These are phyloP conservation scores for Beauveria bassiana DNA, from an alignment of 2,329 filamentous ascomycete genomes.

Conservation along the genomic window DNA sequence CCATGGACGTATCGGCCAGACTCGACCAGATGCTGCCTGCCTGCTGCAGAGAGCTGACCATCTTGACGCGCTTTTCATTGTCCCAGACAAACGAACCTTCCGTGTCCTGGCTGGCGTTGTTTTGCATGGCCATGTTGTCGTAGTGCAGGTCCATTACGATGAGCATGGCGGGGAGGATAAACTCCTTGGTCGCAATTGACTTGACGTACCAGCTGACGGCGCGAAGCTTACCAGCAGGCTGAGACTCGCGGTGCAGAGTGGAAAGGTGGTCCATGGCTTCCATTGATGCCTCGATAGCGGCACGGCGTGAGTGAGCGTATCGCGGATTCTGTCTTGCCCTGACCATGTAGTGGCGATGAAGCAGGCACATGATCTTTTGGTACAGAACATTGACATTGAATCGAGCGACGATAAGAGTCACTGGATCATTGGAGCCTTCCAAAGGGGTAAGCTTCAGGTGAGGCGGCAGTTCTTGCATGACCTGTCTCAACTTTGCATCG, in stretches of 20 bases:
- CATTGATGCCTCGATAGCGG: constrained; percentile 80
- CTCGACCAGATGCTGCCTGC: constrained; percentile 75
- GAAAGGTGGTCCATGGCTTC: constrained; percentile 71
- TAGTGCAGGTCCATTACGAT: constrained; percentile 77
- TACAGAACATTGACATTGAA: constrained; percentile 80
- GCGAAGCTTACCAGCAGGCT: constrained; percentile 62
- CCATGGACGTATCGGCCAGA: constrained; percentile 70
- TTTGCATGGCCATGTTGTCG: constrained; percentile 42
- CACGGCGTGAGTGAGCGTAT: constrained; percentile 75
- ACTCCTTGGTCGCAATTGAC: constrained; percentile 75
- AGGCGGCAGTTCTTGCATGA: constrained; percentile 63
- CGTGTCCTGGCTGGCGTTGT: constrained; percentile 31
- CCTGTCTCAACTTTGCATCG: constrained; percentile 52
- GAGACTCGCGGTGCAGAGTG: constrained; percentile 66
- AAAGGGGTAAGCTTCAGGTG: constrained; percentile 70
- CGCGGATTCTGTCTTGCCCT: constrained; percentile 69
- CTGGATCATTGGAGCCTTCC: constrained; percentile 69
- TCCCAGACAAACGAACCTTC: constrained; percentile 49
- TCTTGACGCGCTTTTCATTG: constrained; percentile 57
- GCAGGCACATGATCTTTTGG: constrained; percentile 78
- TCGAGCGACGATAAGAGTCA: constrained; percentile 77
- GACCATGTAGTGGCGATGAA: constrained; percentile 83
- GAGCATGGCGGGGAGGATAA: constrained; percentile 77
- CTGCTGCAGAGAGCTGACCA: constrained; percentile 66
- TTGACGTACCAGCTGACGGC: constrained; percentile 72